phyloP scores from a whole-genome alignment of 805 yeast species.

The Starmerella floris region DNA sequence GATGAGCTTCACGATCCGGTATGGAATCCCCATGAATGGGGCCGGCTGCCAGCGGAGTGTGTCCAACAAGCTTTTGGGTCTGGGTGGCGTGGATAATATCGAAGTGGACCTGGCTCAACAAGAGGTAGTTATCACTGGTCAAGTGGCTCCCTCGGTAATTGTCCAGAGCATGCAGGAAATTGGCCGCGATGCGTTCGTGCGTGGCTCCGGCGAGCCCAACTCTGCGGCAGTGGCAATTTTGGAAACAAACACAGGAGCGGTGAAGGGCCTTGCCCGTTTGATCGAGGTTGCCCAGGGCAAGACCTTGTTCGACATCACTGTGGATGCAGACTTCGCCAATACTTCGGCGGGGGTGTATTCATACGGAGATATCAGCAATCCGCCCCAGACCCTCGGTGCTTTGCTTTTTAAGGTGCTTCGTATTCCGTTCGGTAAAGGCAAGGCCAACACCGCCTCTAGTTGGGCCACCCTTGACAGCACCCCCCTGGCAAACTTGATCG shows the following conservation, averaged over 20 bases:
- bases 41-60: slow-evolving; percentile 55
- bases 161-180: slow-evolving; percentile 53
- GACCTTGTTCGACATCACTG: slow-evolving; percentile 62
- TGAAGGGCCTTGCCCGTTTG: slow-evolving; percentile 76
- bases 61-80: slow-evolving; percentile 36
- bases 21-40: slow-evolving; percentile 79
- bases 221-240: slow-evolving; percentile 84
- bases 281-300: slow-evolving; percentile 45
- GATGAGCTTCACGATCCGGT: slow-evolving; percentile 25
- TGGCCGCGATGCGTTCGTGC: slow-evolving; percentile 80
- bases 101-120: slow-evolving; percentile 47
- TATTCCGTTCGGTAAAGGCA: background rate
- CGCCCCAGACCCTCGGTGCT: slow-evolving; percentile 27
- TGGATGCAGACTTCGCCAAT: slow-evolving; percentile 31
- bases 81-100: slow-evolving; percentile 35
- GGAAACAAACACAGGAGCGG: slow-evolving; percentile 55
- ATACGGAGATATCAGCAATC: slow-evolving; percentile 59
- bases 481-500: slow-evolving; percentile 15
- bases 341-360: slow-evolving; percentile 49
- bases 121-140: slow-evolving; percentile 54
- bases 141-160: slow-evolving; percentile 61
- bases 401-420: slow-evolving; percentile 5
- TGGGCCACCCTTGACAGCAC: slow-evolving; percentile 9
- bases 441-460: background rate
- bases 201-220: slow-evolving; percentile 81